phyloP scores from a whole-genome alignment of 2,329 filamentous ascomycete species.

The Alternaria infectoria region DNA sequence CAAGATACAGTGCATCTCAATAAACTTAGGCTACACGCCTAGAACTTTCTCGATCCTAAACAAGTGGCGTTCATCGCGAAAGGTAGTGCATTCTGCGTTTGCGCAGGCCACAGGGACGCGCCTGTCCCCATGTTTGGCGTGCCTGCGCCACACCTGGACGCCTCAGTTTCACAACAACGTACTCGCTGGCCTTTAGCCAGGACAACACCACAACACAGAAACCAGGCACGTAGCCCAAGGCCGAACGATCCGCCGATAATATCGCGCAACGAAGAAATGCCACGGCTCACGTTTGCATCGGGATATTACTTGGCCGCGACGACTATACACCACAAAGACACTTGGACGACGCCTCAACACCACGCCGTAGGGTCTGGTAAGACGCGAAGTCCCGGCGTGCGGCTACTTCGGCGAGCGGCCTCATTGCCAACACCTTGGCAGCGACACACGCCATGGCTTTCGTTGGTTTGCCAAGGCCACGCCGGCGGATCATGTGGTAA shows the following conservation, averaged over 20 bases:
- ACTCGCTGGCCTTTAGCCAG: background rate
- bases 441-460: background rate
- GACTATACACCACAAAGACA: background rate
- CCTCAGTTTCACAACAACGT: constrained; percentile 3
- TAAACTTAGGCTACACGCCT: background rate
- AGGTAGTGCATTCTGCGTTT: background rate
- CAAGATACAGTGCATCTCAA: background rate
- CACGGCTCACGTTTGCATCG: background rate
- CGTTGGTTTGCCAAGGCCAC: constrained; percentile 1
- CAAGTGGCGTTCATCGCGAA: background rate
- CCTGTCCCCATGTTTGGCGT: background rate
- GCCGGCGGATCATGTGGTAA: background rate
- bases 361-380: background rate
- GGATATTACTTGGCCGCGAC: background rate
- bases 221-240: background rate
- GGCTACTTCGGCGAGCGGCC: background rate
- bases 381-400: background rate
- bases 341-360: background rate
- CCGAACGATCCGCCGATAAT: background rate
- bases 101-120: background rate
- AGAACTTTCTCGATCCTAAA: background rate
- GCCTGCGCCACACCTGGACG: constrained; percentile 8
- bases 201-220: background rate
- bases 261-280: background rate
- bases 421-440: background rate